Percentiles rank a stretch among this genome's conserved stretches.
Conservation (phyloP, 176 grass and related monocot genomes). For the Miscanthus lutarioriparius region DNA sequence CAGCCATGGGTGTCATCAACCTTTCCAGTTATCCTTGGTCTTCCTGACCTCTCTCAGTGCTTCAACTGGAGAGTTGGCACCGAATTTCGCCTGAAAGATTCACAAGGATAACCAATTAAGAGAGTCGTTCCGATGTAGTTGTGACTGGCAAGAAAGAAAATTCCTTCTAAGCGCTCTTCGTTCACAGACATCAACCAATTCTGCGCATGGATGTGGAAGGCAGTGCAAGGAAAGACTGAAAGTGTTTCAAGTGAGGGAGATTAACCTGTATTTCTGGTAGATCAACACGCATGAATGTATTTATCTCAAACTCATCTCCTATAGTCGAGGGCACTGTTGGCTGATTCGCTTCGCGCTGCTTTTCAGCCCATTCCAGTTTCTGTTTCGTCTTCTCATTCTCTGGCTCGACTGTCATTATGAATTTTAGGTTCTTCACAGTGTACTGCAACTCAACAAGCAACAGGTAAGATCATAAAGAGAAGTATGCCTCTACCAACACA, state of each 20-base stretch:
- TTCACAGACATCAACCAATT: neutral
- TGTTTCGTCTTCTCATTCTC: conserved; percentile 78
- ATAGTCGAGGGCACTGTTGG: conserved; percentile 87
- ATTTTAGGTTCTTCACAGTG: conserved; percentile 77
- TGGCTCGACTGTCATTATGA: conserved; percentile 73
- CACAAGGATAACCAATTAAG: neutral
- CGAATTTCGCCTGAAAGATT: conserved; percentile 65
- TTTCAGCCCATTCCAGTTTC: conserved; percentile 82
- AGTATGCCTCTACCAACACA: neutral
- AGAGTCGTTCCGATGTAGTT: neutral
- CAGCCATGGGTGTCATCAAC: conserved; percentile 41
- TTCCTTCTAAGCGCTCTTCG: neutral
- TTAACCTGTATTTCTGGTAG: conserved; percentile 81
- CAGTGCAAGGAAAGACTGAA: neutral
- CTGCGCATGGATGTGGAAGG: neutral
- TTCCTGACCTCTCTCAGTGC: conserved; percentile 72
- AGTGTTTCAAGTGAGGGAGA: neutral
- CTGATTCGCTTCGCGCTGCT: conserved; percentile 52
- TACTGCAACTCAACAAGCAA: conserved; percentile 56
- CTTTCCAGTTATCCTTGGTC: conserved; percentile 92
- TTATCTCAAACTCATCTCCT: conserved; percentile 84
- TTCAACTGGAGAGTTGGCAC: conserved; percentile 55
- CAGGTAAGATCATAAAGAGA: conserved; percentile 25
- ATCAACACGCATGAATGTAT: conserved; percentile 95
- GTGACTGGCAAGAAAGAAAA: neutral